phyloP scores from a whole-genome alignment of 225 moss, liverwort and hornwort species.

The Pseudisothecium myosuroides region DNA sequence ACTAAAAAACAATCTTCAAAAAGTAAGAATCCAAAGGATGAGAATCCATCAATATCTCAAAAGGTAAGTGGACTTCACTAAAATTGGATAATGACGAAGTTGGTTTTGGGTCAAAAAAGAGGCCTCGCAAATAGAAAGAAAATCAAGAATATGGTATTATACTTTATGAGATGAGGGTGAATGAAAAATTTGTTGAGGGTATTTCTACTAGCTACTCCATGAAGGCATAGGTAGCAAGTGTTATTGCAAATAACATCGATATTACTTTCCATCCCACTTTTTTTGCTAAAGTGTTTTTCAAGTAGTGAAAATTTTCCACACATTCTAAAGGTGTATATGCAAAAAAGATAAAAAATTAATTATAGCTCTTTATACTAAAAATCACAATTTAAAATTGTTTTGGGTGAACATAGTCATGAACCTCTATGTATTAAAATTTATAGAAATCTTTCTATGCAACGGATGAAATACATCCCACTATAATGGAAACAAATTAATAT shows the following conservation, averaged over 20 bases:
- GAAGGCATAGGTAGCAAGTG: accelerated
- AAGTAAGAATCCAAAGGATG: neutral
- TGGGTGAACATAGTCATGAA: neutral
- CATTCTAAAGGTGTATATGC: neutral
- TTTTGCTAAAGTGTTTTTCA: neutral
- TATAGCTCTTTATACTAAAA: neutral
- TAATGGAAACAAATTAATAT: neutral
- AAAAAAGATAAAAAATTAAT: neutral
- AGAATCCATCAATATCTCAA: neutral
- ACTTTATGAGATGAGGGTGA: accelerated
- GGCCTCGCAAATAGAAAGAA: accelerated
- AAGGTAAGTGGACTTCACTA: neutral
- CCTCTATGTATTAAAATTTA: too few relatives aligned
- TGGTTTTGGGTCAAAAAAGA: too few relatives aligned
- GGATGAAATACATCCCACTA: neutral
- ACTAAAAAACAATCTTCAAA: too few relatives aligned
- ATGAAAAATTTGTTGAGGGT: neutral
- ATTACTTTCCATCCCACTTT: neutral
- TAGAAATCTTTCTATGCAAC: neutral
- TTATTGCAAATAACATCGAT: neutral
- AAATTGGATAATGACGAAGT: too few relatives aligned
- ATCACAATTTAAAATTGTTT: neutral
- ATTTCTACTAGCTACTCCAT: too few relatives aligned
- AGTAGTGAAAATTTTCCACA: accelerated
- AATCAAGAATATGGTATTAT: neutral